phyloP scores from a whole-genome alignment of 2,329 filamentous ascomycete genomes.

The Penicillium frequentans region DNA sequence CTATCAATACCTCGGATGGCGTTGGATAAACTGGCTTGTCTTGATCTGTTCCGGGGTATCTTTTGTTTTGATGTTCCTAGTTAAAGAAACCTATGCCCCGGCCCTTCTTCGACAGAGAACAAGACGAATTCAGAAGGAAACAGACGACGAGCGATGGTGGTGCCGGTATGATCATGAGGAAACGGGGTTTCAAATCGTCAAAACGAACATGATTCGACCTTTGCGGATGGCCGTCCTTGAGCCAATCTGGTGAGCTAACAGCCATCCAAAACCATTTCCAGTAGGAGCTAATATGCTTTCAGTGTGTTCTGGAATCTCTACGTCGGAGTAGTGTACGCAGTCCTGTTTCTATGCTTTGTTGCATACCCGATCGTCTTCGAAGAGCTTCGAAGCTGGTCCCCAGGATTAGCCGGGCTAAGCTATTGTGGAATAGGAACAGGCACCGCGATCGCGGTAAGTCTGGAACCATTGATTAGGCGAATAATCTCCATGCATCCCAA shows the following conservation, averaged over 20 bases:
- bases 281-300: not conserved
- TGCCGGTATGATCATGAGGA: constrained; percentile 70
- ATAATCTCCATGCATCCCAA: constrained; percentile 68
- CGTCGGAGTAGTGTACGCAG: constrained; percentile 70
- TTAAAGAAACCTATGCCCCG: constrained; percentile 72
- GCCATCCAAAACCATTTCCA: not conserved
- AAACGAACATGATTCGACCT: constrained; percentile 68
- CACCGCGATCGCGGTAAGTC: constrained; percentile 48
- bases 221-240: constrained; percentile 64
- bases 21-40: constrained; percentile 77
- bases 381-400: constrained; percentile 67
- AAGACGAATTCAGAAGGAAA: constrained; percentile 59
- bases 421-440: constrained; percentile 62
- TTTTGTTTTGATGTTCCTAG: constrained; percentile 56
- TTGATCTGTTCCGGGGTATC: constrained; percentile 66
- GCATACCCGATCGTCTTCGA: constrained; percentile 77
- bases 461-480: constrained; percentile 64
- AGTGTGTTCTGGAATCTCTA: constrained; percentile 65
- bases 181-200: constrained; percentile 55
- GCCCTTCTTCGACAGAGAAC: constrained; percentile 64
- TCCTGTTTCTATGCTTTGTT: constrained; percentile 82
- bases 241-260: constrained; percentile 65
- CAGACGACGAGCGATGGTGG: constrained; percentile 67
- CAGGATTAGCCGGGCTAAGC: constrained; percentile 67
- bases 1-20: constrained; percentile 63